A percentile compares a stretch with the other conserved stretches of the same genome.
These are phyloP conservation scores for Heliocybe sulcata DNA, from an alignment of 1,284 basidiomycete genomes.

Conservation along the genomic window DNA sequence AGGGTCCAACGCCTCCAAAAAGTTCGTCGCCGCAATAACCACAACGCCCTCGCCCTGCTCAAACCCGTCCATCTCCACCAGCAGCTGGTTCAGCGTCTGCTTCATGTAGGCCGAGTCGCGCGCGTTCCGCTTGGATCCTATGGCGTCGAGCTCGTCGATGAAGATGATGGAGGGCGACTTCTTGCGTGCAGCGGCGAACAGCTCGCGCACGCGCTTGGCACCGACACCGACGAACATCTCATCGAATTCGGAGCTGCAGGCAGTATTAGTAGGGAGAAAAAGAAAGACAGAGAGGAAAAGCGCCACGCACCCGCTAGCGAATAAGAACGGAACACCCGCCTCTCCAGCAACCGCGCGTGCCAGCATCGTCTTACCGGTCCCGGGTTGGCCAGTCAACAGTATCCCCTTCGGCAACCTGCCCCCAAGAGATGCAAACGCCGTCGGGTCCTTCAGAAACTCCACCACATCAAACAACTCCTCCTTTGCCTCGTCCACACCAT, in stretches of 20 bases:
- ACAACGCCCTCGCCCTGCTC: slow-evolving; percentile 87
- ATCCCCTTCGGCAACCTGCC: slow-evolving; percentile 92
- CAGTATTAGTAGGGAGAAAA: slow-evolving; percentile 10
- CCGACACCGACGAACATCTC: slow-evolving; percentile 98
- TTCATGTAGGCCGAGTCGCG: slow-evolving; percentile 88
- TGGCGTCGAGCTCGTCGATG: slow-evolving; percentile 90
- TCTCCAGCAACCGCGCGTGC: slow-evolving; percentile 96
- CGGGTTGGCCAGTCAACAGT: slow-evolving; percentile 81
- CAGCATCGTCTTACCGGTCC: slow-evolving; percentile 96
- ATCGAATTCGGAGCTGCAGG: slow-evolving; percentile 86
- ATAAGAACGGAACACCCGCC: slow-evolving; percentile 92
- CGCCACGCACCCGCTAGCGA: slow-evolving; percentile 63
- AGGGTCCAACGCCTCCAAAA: slow-evolving; percentile 84
- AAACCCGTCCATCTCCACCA: slow-evolving; percentile 96
- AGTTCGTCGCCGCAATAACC: slow-evolving; percentile 93
- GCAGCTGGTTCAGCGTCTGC: slow-evolving; percentile 89
- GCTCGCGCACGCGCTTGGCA: slow-evolving; percentile 92
- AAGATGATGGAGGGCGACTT: slow-evolving; percentile 94
- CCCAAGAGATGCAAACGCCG: slow-evolving; percentile 81
- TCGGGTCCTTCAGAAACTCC: slow-evolving; percentile 87
- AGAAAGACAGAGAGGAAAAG: slow-evolving; percentile 1
- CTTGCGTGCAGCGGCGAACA: slow-evolving; percentile 93
- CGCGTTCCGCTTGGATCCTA: slow-evolving; percentile 86
- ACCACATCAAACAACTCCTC: slow-evolving; percentile 92
- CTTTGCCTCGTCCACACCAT: slow-evolving; percentile 93